Conservation (phyloP, 202 grass and related monocot genomes). For the Miscanthus sacchariflorus region DNA sequence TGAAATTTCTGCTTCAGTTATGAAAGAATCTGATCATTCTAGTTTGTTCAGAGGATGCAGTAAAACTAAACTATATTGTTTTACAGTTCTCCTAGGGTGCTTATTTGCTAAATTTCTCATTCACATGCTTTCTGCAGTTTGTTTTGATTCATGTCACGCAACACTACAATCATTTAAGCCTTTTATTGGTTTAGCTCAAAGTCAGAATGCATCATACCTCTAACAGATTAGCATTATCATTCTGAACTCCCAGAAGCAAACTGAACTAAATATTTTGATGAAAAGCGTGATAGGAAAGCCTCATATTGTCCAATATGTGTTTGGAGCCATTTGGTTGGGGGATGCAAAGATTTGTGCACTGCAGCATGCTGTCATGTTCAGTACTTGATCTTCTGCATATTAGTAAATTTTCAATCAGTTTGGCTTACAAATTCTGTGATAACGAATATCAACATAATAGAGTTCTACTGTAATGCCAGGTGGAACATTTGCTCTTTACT, state of each 20-base stretch:
- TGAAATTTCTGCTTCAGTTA: constrained; percentile 24
- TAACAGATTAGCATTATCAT: not conserved
- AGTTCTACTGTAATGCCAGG: constrained; percentile 51
- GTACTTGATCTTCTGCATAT: not conserved
- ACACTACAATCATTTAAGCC: not conserved
- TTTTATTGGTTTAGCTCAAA: not conserved
- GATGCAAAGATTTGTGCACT: not conserved
- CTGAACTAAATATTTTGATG: not conserved
- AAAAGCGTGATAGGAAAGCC: not conserved
- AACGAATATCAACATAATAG: constrained; percentile 27
- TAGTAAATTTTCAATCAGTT: not conserved
- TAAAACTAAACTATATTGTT: not conserved
- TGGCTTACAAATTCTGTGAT: constrained; percentile 9
- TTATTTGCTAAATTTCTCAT: constrained; percentile 18
- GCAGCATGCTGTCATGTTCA: not conserved
- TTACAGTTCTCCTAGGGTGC: not conserved
- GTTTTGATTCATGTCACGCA: constrained; percentile 7
- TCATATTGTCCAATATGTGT: not conserved
- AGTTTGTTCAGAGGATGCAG: constrained; percentile 38
- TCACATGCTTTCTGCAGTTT: not conserved
- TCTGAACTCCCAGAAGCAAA: not conserved
- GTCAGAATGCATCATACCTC: constrained; percentile 9
- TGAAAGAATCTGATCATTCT: not conserved
- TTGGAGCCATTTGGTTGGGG: not conserved
- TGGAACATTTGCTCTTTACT: constrained; percentile 90